Conservation (phyloP, 176 grass and related monocot species). For the Avena atlantica region DNA sequence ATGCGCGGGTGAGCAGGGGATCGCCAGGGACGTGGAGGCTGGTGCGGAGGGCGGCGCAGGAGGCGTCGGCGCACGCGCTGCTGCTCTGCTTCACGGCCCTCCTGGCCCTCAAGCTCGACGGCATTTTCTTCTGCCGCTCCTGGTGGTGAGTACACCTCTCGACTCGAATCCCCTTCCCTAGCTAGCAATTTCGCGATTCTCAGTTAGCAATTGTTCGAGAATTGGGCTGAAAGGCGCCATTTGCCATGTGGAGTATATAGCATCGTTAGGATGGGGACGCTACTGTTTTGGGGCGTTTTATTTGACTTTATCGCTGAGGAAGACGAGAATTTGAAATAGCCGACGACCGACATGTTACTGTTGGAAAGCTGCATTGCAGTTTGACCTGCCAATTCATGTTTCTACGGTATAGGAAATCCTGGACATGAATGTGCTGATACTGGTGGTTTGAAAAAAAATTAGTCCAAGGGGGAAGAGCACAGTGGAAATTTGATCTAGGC, state of each 20-base stretch:
- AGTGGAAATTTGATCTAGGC: background rate
- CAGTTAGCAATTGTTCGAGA: background rate
- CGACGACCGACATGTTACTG: background rate
- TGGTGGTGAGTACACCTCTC: slow-evolving; percentile 60
- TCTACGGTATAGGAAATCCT: background rate
- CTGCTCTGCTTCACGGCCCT: slow-evolving; percentile 82
- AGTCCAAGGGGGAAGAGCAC: background rate
- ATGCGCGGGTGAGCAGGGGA: background rate
- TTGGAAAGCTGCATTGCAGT: background rate
- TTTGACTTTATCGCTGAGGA: background rate
- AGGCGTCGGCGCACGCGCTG: slow-evolving; percentile 61
- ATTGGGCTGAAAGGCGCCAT: background rate
- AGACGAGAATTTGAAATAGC: background rate
- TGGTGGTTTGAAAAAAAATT: background rate
- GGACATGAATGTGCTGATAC: background rate
- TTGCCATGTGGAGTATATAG: background rate
- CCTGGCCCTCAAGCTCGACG: slow-evolving; percentile 78
- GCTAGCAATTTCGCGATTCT: background rate
- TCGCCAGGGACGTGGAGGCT: slow-evolving; percentile 52
- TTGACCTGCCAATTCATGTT: background rate
- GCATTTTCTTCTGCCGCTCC: slow-evolving; percentile 48
- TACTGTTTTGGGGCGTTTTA: background rate
- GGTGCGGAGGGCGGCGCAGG: slow-evolving; percentile 57
- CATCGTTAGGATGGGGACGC: background rate
- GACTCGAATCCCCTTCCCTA: background rate